These are phyloP conservation scores for Kodamaea neixiangensis DNA, from an alignment of 805 yeast species.

Conservation along the genomic window DNA sequence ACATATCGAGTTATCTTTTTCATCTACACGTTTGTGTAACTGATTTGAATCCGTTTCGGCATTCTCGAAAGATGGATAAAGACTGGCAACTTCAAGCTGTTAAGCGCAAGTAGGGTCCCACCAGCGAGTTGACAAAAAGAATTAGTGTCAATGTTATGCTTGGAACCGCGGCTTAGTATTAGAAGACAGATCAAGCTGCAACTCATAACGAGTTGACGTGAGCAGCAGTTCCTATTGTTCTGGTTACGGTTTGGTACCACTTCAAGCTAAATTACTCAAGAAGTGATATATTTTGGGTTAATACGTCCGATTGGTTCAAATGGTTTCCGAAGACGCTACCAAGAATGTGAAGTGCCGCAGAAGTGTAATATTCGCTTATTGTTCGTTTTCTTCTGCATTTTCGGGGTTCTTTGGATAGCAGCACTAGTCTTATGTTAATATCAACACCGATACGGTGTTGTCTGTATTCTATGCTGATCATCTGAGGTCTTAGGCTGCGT, in stretches of 20 bases:
- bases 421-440: too few species aligned
- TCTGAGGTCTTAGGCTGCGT: too few species aligned
- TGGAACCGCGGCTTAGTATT: background rate
- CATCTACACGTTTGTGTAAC: background rate
- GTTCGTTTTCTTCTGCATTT: background rate
- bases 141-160: background rate
- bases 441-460: too few species aligned
- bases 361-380: background rate
- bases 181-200: background rate
- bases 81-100: constrained; percentile 29
- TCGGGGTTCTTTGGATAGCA: too few species aligned
- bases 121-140: background rate
- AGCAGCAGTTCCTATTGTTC: too few species aligned
- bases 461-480: too few species aligned
- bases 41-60: background rate
- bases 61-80: constrained; percentile 7
- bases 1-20: background rate
- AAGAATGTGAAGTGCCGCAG: background rate
- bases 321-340: background rate
- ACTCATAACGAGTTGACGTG: background rate
- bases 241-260: background rate
- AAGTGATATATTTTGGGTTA: background rate
- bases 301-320: background rate
- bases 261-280: background rate
- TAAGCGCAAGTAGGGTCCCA: constrained; percentile 42